These are phyloP conservation scores for Sordariomycetes sp. DNA, from an alignment of 2,329 filamentous ascomycete genomes.

Conservation along the genomic window DNA sequence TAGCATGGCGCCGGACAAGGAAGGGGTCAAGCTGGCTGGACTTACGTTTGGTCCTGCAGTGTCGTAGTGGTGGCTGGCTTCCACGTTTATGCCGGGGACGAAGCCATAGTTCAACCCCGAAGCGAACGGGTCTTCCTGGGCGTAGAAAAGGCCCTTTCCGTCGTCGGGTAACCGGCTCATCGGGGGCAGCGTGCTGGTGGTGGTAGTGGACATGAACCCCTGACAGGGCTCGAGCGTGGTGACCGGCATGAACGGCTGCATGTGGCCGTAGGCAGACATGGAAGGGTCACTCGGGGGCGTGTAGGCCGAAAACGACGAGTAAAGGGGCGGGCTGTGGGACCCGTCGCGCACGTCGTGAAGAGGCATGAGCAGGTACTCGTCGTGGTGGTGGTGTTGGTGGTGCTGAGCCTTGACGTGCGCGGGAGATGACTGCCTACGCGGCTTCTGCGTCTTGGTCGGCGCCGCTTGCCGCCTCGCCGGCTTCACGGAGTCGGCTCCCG, in stretches of 20 bases:
- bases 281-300: conserved; percentile 54
- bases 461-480: neutral
- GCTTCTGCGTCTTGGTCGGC: conserved; percentile 11
- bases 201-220: conserved; percentile 47
- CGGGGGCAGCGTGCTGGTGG: conserved; percentile 51
- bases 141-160: conserved; percentile 55
- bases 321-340: conserved; percentile 62
- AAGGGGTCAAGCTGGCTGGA: conserved; percentile 18
- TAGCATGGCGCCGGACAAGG: neutral
- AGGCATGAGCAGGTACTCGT: conserved; percentile 3
- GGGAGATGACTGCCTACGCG: conserved; percentile 13
- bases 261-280: conserved; percentile 46
- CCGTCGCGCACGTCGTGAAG: conserved; percentile 49
- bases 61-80: conserved; percentile 51
- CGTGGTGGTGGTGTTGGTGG: conserved; percentile 13
- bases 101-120: conserved; percentile 60
- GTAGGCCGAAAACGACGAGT: conserved; percentile 53
- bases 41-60: conserved; percentile 67
- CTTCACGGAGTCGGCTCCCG: neutral
- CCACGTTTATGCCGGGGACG: conserved; percentile 54
- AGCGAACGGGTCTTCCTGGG: conserved; percentile 48
- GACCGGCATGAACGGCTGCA: conserved; percentile 40
- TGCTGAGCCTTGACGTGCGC: conserved; percentile 18
- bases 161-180: conserved; percentile 54
- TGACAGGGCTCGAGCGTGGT: conserved; percentile 39